Evolutionary conservation across 2,329 filamentous ascomycete genomes (phyloP), one percentile per base, ranked within the genome.

Genomic region (Fusarium chuoi): DNA sequence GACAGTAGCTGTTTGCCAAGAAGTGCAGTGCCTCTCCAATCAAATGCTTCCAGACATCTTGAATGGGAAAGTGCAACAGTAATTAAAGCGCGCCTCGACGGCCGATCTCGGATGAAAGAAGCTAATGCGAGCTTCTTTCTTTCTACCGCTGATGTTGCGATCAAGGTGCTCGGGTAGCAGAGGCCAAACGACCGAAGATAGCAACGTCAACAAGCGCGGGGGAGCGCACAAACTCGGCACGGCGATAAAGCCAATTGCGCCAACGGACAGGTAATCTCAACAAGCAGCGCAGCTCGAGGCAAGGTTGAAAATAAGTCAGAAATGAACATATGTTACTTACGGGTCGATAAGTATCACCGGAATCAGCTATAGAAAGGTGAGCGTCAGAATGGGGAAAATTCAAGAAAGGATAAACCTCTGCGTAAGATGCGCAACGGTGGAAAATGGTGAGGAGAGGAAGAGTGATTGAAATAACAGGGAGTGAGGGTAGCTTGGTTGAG

Each of bases 311-410:
- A 48, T 45, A 54, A 59, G 69, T 59, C 62, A 51, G 42, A 49
- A 70, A 74, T 45, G 63, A 67, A 64, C 71, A 26, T 58, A 62
- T 58, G 56, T 62, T 74, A 87, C 87, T 88, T 83, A 88, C 89
- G 79, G 88, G 87, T 82, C 89, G 88, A 82, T 90, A 90, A 74
- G 84, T 90, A 79, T 90, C 88, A 82, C 87, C 87, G 78, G 87
- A 86, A 79, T 90, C 89, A 81, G 89, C 89, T 90, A 82, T 78
- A 82, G 75, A 81, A 79, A 87, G 84, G 85, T 81, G 72, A 78
- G 68, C 65, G 68, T 76, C 74, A 78, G 73, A 74, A 75, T 72
- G 52, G 68, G 70, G 7, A 74, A 70, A 72, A 49, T 68, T 62
- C 28, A 65, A 60, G 70, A 74, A 76, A 75, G 73, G 70, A 73